Conservation (phyloP, 441 rosid species). For the Pelargonium cotyledonis region DNA sequence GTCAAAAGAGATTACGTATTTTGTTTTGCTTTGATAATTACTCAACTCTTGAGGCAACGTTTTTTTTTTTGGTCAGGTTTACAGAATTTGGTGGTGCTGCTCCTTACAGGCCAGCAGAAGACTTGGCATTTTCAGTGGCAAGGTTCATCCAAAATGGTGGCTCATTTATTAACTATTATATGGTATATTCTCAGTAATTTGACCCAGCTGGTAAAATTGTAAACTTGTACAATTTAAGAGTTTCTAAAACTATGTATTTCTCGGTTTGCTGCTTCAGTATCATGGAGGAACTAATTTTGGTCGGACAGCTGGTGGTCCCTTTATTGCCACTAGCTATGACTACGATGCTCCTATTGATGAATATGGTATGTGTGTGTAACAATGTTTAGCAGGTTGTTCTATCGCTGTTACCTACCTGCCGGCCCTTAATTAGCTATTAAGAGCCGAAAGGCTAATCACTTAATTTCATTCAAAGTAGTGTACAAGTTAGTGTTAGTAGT, state of each 20-base stretch:
- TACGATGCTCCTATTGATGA: slow-evolving; percentile 96
- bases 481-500: background rate
- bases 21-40: too few relatives aligned
- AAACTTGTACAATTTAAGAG: too few relatives aligned
- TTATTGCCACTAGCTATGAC: slow-evolving; percentile 91
- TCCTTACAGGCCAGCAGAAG: background rate
- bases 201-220: background rate
- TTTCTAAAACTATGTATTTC: too few relatives aligned
- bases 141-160: background rate
- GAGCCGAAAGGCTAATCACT: background rate
- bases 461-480: background rate
- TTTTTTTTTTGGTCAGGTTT: too few relatives aligned
- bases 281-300: slow-evolving; percentile 99
- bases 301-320: slow-evolving; percentile 93
- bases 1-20: too few relatives aligned
- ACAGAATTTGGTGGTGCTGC: background rate
- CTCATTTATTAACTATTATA: slow-evolving; percentile 38
- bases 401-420: background rate
- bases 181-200: slow-evolving; percentile 33
- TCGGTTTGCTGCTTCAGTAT: slow-evolving; percentile 32
- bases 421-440: background rate
- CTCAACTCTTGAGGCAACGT: too few relatives aligned
- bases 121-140: slow-evolving; percentile 2
- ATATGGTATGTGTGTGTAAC: slow-evolving; percentile 16
- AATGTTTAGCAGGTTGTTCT: slow-evolving; percentile 8